Conservation (phyloP, 495 filamentous ascomycete genomes). For the Staphylotrichum longicolle region DNA sequence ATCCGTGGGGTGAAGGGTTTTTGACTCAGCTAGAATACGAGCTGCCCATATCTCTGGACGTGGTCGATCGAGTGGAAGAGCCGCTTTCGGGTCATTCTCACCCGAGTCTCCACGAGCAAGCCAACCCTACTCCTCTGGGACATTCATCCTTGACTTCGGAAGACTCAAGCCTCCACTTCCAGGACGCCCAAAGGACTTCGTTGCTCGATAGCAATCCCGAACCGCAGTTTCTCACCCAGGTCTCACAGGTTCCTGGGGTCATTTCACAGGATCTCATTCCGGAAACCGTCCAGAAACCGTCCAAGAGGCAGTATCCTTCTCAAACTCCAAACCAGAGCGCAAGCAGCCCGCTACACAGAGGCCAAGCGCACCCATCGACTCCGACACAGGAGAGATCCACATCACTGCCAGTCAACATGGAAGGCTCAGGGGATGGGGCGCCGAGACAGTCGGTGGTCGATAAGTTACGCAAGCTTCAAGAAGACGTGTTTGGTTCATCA, state of each 20-base stretch:
- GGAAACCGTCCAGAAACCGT: constrained; percentile 21
- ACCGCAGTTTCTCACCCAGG: constrained; percentile 24
- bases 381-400: background rate
- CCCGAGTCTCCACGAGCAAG: too few relatives aligned
- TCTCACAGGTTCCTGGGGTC: background rate
- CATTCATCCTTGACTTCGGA: background rate
- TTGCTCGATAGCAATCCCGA: constrained; percentile 26
- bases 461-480: constrained; percentile 27
- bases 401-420: constrained; percentile 24
- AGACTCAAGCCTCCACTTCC: constrained; percentile 11
- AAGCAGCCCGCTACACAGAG: background rate
- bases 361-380: background rate
- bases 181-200: constrained; percentile 34
- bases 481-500: background rate
- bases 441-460: constrained; percentile 32
- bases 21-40: constrained; percentile 29
- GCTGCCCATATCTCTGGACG: background rate
- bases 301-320: background rate
- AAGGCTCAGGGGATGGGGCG: constrained; percentile 13
- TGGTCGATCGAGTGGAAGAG: background rate
- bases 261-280: constrained; percentile 21
- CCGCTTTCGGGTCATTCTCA: too few relatives aligned
- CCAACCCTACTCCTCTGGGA: too few relatives aligned
- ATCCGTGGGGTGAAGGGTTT: constrained; percentile 19
- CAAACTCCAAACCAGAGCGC: background rate